Conservation (phyloP, 345 rosid genomes). For the Eucalyptus marginata region DNA sequence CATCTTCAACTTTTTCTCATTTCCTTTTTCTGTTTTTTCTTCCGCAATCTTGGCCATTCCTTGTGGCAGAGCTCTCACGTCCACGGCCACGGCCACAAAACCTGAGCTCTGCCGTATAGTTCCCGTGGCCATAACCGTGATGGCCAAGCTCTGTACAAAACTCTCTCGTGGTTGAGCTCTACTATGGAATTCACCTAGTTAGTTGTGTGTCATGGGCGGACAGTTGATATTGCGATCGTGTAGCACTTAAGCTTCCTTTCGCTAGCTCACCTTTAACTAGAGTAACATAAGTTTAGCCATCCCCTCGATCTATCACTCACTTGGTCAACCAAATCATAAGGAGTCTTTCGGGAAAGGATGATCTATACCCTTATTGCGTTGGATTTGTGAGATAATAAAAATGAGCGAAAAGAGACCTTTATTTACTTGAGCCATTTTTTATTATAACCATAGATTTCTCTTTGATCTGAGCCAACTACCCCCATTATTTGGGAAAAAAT, state of each 20-base stretch:
- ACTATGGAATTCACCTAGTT: neutral
- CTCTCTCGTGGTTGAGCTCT: neutral
- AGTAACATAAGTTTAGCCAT: neutral
- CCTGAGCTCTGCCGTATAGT: neutral
- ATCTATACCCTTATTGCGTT: neutral
- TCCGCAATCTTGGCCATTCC: neutral
- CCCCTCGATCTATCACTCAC: neutral
- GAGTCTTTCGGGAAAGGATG: neutral
- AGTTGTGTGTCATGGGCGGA: no score
- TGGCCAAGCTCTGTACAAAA: neutral
- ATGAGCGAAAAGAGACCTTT: neutral
- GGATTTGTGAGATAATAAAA: neutral
- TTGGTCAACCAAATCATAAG: neutral
- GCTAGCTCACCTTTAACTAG: neutral
- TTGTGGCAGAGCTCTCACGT: neutral
- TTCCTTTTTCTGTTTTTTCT: neutral
- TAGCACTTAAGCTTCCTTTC: neutral
- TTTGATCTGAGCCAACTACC: neutral
- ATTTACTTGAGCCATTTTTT: neutral
- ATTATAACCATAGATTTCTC: neutral
- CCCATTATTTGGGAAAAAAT: no score
- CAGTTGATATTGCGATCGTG: neutral
- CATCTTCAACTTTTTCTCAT: neutral
- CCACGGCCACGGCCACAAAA: neutral
- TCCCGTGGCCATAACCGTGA: neutral